Evolutionary conservation across 805 yeast species (phyloP), one percentile per base, ranked within the genome.

Genomic region (Teunomyces atbi): DNA sequence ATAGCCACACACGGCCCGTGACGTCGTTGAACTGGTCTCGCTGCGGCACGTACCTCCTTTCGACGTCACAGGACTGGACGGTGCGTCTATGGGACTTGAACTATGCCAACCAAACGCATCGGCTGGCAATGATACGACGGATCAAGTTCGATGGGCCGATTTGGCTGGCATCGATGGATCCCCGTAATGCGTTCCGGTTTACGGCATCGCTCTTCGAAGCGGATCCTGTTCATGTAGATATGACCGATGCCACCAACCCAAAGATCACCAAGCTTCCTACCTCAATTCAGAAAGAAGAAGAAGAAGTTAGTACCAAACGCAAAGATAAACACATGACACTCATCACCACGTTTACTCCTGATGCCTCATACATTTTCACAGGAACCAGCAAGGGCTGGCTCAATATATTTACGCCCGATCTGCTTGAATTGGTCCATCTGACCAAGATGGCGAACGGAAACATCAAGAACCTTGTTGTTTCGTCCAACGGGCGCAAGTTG

Each of bases 311-410:
- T 19, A n/a, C 46, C 45, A 54, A 50, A 49, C 54, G 26, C 33
- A 49, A 50, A 21, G 64, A 60, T 46, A 73, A 61, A 49, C 45
- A 46, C 42, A 60, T 68, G 59, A 78, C 86, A 0, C 60, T 84
- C 37, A 78, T 73, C 4, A 61, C 80, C 1, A 66, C 73, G 1
- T 82, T 80, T 59, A 74, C 78, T 30, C 78, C 77, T 2, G 61
- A 72, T 42, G 90, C 84, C 2, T 71, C 66, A 13, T 79, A 73
- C 47, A 70, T 89, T 1, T 66, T 89, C 30, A 71, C 84, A 0
- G 97, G 97, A 0, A 89, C 96, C 2, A 83, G 83, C 46, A 84
- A 86, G 61, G 97, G 97, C 1, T 78, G 82, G 77, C 54, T 91
- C 11, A 82, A 82, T 49, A 72, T 89, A 10, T 59, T 78, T 19